These are phyloP conservation scores for Trichoderma atroviride DNA, from an alignment of 2,329 filamentous ascomycete species.

Conservation along the genomic window DNA sequence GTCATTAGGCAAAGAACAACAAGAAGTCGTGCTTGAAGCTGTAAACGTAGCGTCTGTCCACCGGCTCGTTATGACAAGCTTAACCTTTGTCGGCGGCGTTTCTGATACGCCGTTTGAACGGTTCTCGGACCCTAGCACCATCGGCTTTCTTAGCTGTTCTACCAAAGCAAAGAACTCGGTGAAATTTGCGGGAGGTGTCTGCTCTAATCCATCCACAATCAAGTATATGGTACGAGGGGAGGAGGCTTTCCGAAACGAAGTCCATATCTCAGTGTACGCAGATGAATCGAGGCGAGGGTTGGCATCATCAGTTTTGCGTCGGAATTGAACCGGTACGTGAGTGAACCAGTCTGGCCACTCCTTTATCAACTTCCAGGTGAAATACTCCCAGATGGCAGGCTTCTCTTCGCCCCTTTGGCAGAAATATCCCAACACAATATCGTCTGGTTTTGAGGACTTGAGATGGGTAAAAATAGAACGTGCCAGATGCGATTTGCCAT, in stretches of 20 bases:
- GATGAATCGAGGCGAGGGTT: slow-evolving; percentile 20
- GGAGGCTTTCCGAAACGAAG: slow-evolving; percentile 21
- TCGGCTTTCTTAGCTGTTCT: slow-evolving; percentile 22
- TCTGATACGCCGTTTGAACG: not conserved
- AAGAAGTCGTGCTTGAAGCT: slow-evolving; percentile 16
- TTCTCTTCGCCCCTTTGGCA: slow-evolving; percentile 28
- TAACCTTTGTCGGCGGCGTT: slow-evolving; percentile 17
- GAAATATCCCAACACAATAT: slow-evolving; percentile 32
- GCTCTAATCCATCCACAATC: slow-evolving; percentile 33
- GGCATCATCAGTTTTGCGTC: slow-evolving; percentile 8
- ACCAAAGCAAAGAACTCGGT: slow-evolving; percentile 11
- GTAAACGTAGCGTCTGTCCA: slow-evolving; percentile 8
- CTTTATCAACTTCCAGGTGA: slow-evolving; percentile 30
- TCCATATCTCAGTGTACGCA: slow-evolving; percentile 31
- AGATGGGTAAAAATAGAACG: slow-evolving; percentile 31
- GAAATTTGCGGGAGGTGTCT: slow-evolving; percentile 24
- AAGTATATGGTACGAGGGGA: slow-evolving; percentile 29
- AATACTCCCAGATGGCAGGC: slow-evolving; percentile 31
- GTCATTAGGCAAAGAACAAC: slow-evolving; percentile 1
- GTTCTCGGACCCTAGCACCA: not conserved
- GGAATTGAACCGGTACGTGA: slow-evolving; percentile 26
- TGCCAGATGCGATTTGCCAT: slow-evolving; percentile 33
- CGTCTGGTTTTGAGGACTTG: slow-evolving; percentile 6
- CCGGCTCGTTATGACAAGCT: slow-evolving; percentile 23
- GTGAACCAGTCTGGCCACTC: slow-evolving; percentile 29